Conservation (phyloP, 1,139 yeast species). For the Hansenula lynferdii region DNA sequence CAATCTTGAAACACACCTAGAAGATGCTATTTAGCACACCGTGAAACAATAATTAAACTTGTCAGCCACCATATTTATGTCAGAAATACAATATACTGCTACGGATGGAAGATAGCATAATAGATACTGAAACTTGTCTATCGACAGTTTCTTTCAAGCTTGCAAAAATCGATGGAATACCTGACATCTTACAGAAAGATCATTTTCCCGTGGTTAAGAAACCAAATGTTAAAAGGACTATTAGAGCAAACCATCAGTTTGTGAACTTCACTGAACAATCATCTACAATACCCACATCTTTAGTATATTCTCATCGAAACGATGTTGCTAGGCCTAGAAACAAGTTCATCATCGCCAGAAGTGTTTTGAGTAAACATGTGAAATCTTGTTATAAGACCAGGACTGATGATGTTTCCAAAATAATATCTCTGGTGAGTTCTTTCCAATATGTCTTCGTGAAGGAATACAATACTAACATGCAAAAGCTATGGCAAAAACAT, state of each 20-base stretch:
- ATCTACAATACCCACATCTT: background rate
- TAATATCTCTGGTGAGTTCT: constrained; percentile 14
- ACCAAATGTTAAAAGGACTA: background rate
- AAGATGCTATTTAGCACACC: too few species aligned
- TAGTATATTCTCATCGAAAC: constrained; percentile 1
- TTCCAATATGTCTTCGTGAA: too few species aligned
- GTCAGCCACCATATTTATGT: too few species aligned
- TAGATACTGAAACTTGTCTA: background rate
- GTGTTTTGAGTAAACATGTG: constrained; percentile 8
- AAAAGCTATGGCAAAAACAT: constrained; percentile 8
- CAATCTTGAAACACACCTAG: too few species aligned
- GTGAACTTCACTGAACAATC: background rate
- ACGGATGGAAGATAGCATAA: background rate
- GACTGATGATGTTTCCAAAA: constrained; percentile 11
- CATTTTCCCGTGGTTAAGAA: background rate
- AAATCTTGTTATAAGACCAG: background rate
- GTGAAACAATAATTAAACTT: too few species aligned
- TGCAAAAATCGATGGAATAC: too few species aligned
- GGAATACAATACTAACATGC: background rate
- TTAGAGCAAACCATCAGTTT: background rate
- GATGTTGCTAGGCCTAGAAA: constrained; percentile 15
- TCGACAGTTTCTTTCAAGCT: background rate
- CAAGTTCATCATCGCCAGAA: constrained; percentile 15
- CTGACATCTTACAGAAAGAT: background rate
- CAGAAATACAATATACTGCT: too few species aligned